Evolutionary conservation across 495 filamentous ascomycete genomes (phyloP).

Genomic region (Tuber indicum): DNA sequence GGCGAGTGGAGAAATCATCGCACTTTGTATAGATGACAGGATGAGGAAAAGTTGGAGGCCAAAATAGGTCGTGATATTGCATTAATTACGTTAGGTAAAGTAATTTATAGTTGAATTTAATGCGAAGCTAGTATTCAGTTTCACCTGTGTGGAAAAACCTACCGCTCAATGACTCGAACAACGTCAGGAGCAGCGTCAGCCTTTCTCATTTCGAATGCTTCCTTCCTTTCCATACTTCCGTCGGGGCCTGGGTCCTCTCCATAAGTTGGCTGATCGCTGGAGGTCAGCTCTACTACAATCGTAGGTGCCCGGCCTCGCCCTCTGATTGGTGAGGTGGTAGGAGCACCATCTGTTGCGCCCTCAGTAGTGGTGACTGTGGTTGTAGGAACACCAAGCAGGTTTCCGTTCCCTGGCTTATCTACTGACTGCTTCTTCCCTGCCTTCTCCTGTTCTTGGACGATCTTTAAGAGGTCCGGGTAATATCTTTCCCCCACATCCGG

Average conservation of each 20-base stretch:
- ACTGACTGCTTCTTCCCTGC: neutral
- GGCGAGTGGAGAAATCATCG: neutral
- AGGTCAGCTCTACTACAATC: constrained; percentile 62
- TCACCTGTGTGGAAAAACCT: neutral
- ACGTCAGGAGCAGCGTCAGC: constrained; percentile 65
- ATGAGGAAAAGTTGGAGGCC: neutral
- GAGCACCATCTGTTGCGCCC: constrained; percentile 12
- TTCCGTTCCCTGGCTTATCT: constrained; percentile 20
- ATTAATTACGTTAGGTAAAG: neutral
- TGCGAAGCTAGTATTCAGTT: neutral
- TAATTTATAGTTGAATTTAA: neutral
- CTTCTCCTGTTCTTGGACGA: constrained; percentile 22
- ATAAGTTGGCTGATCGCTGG: constrained; percentile 54
- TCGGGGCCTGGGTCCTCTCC: constrained; percentile 59
- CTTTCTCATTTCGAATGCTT: constrained; percentile 56
- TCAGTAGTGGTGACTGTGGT: constrained; percentile 13
- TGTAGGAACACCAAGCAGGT: neutral
- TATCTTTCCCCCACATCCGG: constrained; percentile 82
- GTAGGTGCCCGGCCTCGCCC: constrained; percentile 34
- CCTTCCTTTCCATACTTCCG: constrained; percentile 46
- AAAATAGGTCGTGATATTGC: neutral
- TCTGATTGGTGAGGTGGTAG: constrained; percentile 1
- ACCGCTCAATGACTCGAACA: constrained; percentile 24
- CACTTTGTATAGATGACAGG: neutral
- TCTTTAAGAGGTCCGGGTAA: constrained; percentile 66